Evolutionary conservation across 495 filamentous ascomycete genomes (phyloP).

Genomic region (Massariosphaeria phaeospora): DNA sequence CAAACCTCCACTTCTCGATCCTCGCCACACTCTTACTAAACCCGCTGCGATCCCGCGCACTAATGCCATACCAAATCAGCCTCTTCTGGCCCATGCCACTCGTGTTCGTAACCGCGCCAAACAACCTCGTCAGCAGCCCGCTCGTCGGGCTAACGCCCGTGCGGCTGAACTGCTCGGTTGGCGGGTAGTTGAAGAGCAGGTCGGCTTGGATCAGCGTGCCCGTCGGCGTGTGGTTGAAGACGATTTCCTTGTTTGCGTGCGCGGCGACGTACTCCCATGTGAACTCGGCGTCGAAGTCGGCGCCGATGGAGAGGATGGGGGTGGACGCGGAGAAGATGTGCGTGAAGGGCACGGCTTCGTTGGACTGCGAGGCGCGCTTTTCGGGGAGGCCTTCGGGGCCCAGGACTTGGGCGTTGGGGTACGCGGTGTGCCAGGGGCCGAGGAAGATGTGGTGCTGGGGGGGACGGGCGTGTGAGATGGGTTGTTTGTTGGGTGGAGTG

Average conservation of each 20-base stretch:
- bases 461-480: not conserved
- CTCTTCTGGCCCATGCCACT: constrained; percentile 68
- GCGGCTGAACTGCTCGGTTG: constrained; percentile 78
- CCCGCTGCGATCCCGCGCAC: constrained; percentile 55
- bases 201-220: constrained; percentile 86
- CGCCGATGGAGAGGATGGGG: constrained; percentile 51
- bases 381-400: constrained; percentile 81
- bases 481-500: not conserved
- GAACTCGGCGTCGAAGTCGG: constrained; percentile 83
- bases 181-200: constrained; percentile 85
- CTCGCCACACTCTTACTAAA: constrained; percentile 63
- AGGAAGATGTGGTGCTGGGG: constrained; percentile 78
- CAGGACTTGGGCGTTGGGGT: constrained; percentile 70
- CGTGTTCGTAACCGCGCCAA: constrained; percentile 57
- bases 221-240: constrained; percentile 77
- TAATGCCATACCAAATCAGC: constrained; percentile 74
- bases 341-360: constrained; percentile 63
- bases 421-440: constrained; percentile 73
- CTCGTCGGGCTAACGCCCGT: constrained; percentile 48
- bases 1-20: constrained; percentile 80
- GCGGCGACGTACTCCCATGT: constrained; percentile 75
- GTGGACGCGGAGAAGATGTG: constrained; percentile 60
- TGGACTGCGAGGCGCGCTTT: constrained; percentile 65
- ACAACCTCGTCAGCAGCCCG: constrained; percentile 60
- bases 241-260: constrained; percentile 80